Conservation (phyloP, 2,329 filamentous ascomycete genomes). For the Alternaria longipes region DNA sequence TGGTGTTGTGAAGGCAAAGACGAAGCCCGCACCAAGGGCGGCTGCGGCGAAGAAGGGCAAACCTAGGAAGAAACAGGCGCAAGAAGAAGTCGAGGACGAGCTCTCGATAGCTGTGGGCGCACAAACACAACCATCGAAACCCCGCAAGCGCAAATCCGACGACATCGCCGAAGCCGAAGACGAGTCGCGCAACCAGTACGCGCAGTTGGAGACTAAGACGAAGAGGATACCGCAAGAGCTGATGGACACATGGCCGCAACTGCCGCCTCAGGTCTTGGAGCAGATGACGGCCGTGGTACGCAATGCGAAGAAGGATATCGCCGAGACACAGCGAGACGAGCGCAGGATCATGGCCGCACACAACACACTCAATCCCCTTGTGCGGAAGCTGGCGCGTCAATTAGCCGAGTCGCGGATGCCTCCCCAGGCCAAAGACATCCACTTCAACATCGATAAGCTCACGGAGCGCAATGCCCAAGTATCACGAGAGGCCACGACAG, state of each 20-base stretch:
- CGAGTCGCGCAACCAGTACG: conserved; percentile 35
- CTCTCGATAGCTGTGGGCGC: conserved; percentile 8
- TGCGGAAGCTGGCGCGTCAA: conserved; percentile 66
- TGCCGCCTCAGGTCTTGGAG: conserved; percentile 64
- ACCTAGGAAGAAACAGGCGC: conserved; percentile 23
- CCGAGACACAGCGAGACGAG: conserved; percentile 63
- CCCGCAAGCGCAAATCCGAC: conserved; percentile 38
- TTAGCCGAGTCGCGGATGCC: conserved; percentile 73
- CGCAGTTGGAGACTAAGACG: conserved; percentile 47
- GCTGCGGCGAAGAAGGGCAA: conserved; percentile 17
- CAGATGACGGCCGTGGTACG: conserved; percentile 66
- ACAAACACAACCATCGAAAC: conserved; percentile 8
- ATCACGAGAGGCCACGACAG: conserved; percentile 65
- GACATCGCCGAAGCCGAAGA: conserved; percentile 30
- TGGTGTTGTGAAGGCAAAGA: conserved; percentile 8
- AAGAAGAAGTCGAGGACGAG: conserved; percentile 24
- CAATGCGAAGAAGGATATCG: conserved; percentile 69
- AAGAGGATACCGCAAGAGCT: conserved; percentile 49
- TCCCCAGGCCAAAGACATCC: conserved; percentile 59
- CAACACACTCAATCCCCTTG: conserved; percentile 64
- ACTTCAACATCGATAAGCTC: conserved; percentile 72
- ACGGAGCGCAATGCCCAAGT: conserved; percentile 63
- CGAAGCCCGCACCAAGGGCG: conserved; percentile 25
- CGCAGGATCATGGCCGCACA: conserved; percentile 62
- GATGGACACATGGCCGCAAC: conserved; percentile 61